Conservation (phyloP, 805 yeast genomes). For the Ogataea dorogensis region DNA sequence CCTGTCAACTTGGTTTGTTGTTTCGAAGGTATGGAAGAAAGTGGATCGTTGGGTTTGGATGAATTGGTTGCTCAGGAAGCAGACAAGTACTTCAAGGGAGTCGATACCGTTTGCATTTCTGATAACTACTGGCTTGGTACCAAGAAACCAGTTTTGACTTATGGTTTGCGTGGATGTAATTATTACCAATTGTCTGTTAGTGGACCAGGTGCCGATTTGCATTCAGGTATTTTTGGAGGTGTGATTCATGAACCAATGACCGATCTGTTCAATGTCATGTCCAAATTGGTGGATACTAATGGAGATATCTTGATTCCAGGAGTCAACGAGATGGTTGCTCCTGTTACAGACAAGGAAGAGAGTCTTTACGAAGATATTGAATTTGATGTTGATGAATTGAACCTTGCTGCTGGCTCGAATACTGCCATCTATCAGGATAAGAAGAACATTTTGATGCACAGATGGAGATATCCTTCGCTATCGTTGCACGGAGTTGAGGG, state of each 20-base stretch:
- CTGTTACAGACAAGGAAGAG: constrained; percentile 78
- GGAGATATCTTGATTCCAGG: constrained; percentile 91
- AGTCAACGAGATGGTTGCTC: constrained; percentile 90
- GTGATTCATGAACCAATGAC: constrained; percentile 96
- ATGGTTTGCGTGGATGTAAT: constrained; percentile 95
- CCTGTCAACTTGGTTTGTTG: constrained; percentile 93
- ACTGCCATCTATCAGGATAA: constrained; percentile 76
- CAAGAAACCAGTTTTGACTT: constrained; percentile 92
- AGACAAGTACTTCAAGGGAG: constrained; percentile 72
- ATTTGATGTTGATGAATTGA: constrained; percentile 78
- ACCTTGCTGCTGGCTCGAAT: constrained; percentile 83
- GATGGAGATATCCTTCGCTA: constrained; percentile 98
- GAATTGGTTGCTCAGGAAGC: constrained; percentile 79
- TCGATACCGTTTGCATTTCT: constrained; percentile 92
- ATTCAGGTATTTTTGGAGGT: constrained; percentile 97
- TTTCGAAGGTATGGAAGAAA: constrained; percentile 99
- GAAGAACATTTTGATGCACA: constrained; percentile 88
- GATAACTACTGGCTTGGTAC: constrained; percentile 99
- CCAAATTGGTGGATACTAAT: constrained; percentile 70
- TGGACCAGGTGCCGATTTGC: constrained; percentile 97
- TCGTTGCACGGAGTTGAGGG: constrained; percentile 98
- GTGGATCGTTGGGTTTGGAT: constrained; percentile 92
- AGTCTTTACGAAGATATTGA: constrained; percentile 81
- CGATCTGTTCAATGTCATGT: constrained; percentile 77
- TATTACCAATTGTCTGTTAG: constrained; percentile 79